Percentiles rank a stretch among this genome's conserved stretches.
phyloP scores from a whole-genome alignment of 208 protist species.

The Leishmania gerbilli region DNA sequence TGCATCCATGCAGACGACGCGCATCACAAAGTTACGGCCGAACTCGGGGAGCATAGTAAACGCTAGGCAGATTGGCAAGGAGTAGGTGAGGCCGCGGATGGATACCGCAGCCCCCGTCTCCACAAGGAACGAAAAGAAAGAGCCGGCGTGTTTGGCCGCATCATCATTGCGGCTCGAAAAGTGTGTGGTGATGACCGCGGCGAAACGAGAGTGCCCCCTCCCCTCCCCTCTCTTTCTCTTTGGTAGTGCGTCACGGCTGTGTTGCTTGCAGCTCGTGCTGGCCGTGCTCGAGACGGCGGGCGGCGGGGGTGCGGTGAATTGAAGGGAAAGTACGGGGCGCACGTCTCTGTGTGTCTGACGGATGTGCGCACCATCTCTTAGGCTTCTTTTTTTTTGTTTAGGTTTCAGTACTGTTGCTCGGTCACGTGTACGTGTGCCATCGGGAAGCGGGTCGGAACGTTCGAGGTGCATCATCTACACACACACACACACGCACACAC shows the following conservation, averaged over 20 bases:
- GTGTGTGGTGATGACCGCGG: not conserved
- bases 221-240: not conserved
- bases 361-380: too few species aligned
- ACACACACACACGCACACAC: not conserved
- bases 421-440: not conserved
- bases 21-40: slow-evolving; percentile 6
- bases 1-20: not conserved
- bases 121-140: not conserved
- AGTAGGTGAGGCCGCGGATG: not conserved
- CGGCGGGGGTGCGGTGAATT: not conserved
- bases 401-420: too few species aligned
- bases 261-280: not conserved
- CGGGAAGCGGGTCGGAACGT: not conserved
- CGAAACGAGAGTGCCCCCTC: not conserved
- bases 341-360: too few species aligned
- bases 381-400: too few species aligned
- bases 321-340: too few species aligned
- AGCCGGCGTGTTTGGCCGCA: not conserved
- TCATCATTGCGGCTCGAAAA: not conserved
- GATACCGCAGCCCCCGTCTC: not conserved
- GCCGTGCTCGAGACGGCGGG: not conserved
- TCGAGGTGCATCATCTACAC: not conserved
- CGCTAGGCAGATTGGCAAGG: not conserved
- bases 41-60: not conserved
- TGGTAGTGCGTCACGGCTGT: not conserved